A percentile compares a stretch with the other conserved stretches of the same genome.
Evolutionary conservation across 352 stramenopile genomes (phyloP).

Genomic region (Phytophthora ohioensis): DNA sequence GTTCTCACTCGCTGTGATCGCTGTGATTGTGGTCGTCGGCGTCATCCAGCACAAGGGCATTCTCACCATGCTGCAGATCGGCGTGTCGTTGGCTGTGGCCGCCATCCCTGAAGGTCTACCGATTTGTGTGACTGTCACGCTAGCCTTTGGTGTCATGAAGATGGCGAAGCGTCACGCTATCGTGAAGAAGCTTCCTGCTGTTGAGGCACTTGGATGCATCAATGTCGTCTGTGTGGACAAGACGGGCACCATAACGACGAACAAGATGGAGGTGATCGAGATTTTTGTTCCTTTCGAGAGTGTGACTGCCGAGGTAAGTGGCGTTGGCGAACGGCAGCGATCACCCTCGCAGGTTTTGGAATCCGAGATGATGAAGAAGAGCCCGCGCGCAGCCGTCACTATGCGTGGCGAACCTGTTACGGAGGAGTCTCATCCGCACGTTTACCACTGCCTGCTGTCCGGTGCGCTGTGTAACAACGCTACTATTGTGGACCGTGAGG

Average conservation of each 20-base stretch:
- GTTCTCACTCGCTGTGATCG: slow-evolving; percentile 94
- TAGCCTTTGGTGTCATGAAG: slow-evolving; percentile 86
- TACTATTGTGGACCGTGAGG: slow-evolving; percentile 66
- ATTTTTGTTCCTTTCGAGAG: slow-evolving; percentile 86
- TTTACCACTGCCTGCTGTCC: slow-evolving; percentile 78
- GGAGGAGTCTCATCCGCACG: slow-evolving; percentile 66
- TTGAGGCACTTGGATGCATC: slow-evolving; percentile 90
- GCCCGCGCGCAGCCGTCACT: slow-evolving; percentile 44
- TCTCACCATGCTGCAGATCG: slow-evolving; percentile 97
- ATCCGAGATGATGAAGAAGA: slow-evolving; percentile 19
- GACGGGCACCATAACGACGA: slow-evolving; percentile 95
- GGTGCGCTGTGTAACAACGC: slow-evolving; percentile 87
- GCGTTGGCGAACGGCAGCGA: slow-evolving; percentile 48
- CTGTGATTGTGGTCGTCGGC: slow-evolving; percentile 94
- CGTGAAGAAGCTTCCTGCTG: slow-evolving; percentile 89
- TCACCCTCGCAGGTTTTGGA: slow-evolving; percentile 20
- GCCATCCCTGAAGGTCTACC: slow-evolving; percentile 83
- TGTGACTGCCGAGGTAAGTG: slow-evolving; percentile 72
- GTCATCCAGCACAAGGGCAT: slow-evolving; percentile 93
- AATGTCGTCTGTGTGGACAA: slow-evolving; percentile 95
- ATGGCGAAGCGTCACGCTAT: slow-evolving; percentile 90
- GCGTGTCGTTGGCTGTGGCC: slow-evolving; percentile 88
- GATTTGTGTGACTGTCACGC: slow-evolving; percentile 85
- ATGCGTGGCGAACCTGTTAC: slow-evolving; percentile 74
- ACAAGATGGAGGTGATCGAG: slow-evolving; percentile 89